phyloP scores from a whole-genome alignment of 2,329 filamentous ascomycete species.

The Gnomoniopsis smithogilvyi region DNA sequence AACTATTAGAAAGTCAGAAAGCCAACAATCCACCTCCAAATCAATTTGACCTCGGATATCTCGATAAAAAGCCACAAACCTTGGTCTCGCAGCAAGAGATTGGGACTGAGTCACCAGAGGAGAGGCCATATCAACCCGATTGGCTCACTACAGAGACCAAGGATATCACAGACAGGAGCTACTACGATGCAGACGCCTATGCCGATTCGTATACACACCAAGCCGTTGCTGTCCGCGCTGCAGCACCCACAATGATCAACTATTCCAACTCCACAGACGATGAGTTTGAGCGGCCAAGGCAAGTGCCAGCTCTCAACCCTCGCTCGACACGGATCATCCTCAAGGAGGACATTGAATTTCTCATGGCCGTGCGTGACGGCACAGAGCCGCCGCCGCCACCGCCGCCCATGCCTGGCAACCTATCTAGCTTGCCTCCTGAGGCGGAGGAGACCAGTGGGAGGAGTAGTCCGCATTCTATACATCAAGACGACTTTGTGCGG shows the following conservation, averaged over 20 bases:
- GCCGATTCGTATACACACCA: not conserved
- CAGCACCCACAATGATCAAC: not conserved
- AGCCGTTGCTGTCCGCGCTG: not conserved
- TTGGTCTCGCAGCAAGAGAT: not conserved
- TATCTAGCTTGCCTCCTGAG: too few relatives aligned
- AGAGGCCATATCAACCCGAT: not conserved
- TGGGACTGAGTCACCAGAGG: not conserved
- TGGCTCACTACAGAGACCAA: not conserved
- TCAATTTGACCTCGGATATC: not conserved
- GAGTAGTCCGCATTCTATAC: not conserved
- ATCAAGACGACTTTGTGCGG: not conserved
- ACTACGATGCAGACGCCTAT: not conserved
- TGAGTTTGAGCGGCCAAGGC: not conserved
- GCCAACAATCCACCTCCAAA: not conserved
- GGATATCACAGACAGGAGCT: not conserved
- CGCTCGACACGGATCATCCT: constrained; percentile 6
- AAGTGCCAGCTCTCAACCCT: not conserved
- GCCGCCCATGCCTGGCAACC: too few relatives aligned
- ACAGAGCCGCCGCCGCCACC: not conserved
- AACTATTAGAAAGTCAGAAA: not conserved
- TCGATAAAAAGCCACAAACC: not conserved
- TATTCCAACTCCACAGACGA: not conserved
- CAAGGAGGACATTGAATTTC: constrained; percentile 8
- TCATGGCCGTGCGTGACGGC: constrained; percentile 6
- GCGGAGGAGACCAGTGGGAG: too few relatives aligned